These are phyloP conservation scores for Leccinum fibrillosum DNA, from an alignment of 768 basidiomycete genomes.

Conservation along the genomic window DNA sequence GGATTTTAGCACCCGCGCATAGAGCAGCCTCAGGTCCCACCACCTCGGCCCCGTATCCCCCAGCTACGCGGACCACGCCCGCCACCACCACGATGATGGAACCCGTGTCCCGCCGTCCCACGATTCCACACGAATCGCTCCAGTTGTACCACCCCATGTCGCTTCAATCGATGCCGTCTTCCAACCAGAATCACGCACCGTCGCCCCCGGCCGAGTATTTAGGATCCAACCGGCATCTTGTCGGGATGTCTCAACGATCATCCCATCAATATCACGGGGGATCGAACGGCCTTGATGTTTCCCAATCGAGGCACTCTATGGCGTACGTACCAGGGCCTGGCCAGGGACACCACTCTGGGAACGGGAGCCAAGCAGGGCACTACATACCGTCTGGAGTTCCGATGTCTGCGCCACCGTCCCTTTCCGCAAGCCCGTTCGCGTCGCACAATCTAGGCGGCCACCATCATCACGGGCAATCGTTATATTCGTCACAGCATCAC, in stretches of 20 bases:
- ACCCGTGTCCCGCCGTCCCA: conserved; percentile 52
- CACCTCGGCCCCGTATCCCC: conserved; percentile 64
- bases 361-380: conserved; percentile 17
- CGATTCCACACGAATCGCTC: conserved; percentile 66
- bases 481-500: conserved; percentile 32
- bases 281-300: conserved; percentile 21
- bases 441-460: conserved; percentile 26
- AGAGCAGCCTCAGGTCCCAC: conserved; percentile 74
- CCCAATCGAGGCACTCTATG: conserved; percentile 39
- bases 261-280: conserved; percentile 29
- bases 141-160: conserved; percentile 80
- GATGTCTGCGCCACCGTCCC: conserved; percentile 50
- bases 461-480: conserved; percentile 25
- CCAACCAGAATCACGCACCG: conserved; percentile 33
- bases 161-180: conserved; percentile 49
- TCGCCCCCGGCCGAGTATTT: conserved; percentile 39
- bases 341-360: conserved; percentile 43
- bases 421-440: conserved; percentile 37
- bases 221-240: conserved; percentile 43
- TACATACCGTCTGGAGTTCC: conserved; percentile 40
- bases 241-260: conserved; percentile 39
- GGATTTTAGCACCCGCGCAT: no score
- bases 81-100: conserved; percentile 26
- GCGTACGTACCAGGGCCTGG: conserved; percentile 35
- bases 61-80: conserved; percentile 33